Base-by-base conservation (phyloP, 2,329 filamentous ascomycete genomes). In the Ascosphaera acerosa region DNA sequence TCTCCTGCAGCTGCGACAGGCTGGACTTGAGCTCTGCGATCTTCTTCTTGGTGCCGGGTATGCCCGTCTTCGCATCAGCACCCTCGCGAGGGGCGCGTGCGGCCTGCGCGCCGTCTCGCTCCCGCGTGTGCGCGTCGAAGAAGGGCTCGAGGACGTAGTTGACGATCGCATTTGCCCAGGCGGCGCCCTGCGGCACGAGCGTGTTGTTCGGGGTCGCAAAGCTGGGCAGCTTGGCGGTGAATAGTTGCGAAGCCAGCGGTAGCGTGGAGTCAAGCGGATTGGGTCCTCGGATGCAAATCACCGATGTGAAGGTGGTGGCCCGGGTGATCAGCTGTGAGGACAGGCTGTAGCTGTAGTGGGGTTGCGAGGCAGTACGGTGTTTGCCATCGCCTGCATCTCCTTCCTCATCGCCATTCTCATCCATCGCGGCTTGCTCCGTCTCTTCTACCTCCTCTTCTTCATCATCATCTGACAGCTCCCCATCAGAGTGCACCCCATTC, bases 1-100 rank as follows among this genome's bases (percentile, higher is more conserved):
- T 94, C 52, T 97, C 82, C 53, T 92, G 82, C 33, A 97, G 61
- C 46, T 97, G 84, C 35, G 81, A 64, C 44, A 99, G 58, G 41
- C 76, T 87, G 42, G 91, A 62, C 50, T 91, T 82, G 41, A 99
- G 57, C 50, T 99, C 89, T 31, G 84, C 87, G 50, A 94, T 73
- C 46, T 81, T 78, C 65, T 91, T 91, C 61, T 91, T 91, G 14
- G 87, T 84, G n/a, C 84, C 80, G 10, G 87, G 81, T 38, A 97
- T 82, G 36, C 87, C 87, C 12, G 80, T 90, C 57, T 90, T 89
- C 28, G 77, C 71, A 46, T 94, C 87, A 31, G 77, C 70, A 44
- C 94, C 82, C 14, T 75, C 67, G 44, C 80, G 70, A n/a, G n/a
- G n/a, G 38, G 70, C 71, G 46, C 77, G 73, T 33, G 61, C 58